Conservation (phyloP, 2,329 filamentous ascomycete genomes). For the Septoria linicola region DNA sequence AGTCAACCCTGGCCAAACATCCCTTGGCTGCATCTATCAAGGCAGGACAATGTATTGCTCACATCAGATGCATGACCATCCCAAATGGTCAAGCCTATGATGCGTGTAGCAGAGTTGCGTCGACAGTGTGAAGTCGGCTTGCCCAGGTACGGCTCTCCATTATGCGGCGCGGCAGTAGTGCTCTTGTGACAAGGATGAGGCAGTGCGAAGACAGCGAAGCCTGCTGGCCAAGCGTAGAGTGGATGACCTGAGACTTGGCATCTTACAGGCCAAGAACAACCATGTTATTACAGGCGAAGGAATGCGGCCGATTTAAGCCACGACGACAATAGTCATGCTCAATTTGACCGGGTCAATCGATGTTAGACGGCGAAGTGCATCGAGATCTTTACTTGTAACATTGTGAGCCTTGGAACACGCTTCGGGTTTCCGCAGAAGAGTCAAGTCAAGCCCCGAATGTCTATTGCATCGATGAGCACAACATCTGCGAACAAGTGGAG, state of each 20-base stretch:
- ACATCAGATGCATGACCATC: background rate
- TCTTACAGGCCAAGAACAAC: conserved; percentile 7
- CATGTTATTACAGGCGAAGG: conserved; percentile 10
- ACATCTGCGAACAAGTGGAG: conserved; percentile 16
- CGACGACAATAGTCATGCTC: conserved; percentile 3
- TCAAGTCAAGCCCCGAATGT: background rate
- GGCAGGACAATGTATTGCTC: background rate
- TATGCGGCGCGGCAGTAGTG: conserved; percentile 20
- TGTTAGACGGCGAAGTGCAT: background rate
- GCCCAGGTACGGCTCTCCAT: conserved; percentile 24
- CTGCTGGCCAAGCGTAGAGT: conserved; percentile 10
- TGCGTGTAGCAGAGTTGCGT: conserved; percentile 3
- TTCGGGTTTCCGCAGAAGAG: too few species aligned
- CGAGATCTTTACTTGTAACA: background rate
- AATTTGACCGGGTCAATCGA: background rate
- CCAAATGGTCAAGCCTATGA: background rate
- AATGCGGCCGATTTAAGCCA: conserved; percentile 4
- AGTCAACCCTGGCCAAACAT: background rate
- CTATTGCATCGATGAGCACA: conserved; percentile 5
- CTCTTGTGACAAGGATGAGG: conserved; percentile 6
- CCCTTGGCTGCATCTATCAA: conserved; percentile 2
- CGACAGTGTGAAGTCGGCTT: background rate
- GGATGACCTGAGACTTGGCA: conserved; percentile 18
- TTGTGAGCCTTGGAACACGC: background rate
- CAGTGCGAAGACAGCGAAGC: conserved; percentile 14